Base-by-base conservation (phyloP, 768 basidiomycete species). In the Fistulinella prunicolor region DNA sequence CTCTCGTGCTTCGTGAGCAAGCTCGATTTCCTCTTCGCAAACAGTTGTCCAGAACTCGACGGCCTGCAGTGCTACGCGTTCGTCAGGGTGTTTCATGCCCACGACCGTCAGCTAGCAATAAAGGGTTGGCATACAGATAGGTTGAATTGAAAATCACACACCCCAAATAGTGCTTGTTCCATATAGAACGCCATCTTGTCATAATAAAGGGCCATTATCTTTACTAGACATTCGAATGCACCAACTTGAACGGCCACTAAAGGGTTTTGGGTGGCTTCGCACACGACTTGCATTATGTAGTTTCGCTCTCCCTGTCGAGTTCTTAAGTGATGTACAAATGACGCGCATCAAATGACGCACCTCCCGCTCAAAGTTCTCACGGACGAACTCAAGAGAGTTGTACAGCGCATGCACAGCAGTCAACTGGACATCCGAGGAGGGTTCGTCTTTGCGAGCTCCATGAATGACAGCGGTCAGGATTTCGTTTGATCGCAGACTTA, bases 271-370 rank as follows among this genome's bases (percentile, higher is more conserved):
- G 96, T 98, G 0, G 95, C 95, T 64, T 98, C 96, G 65, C 96
- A 99, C 16, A 98, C 90, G 36, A 98, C 94, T 73, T 99, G 96
- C 96, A 99, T 99, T 69, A 99, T 98, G 73, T 96, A 98, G 71
- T 98, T 99, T 40, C 96, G 83, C 69, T 99, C 96, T 57, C 96
- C 96, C 93, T 98, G 62, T 12, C 50, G 21, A 44, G 29, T 44
- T 28, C 35, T 38, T 39, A 34, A 51, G 54, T 28, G 39, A 41
- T 24, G 43, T 39, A 19, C 9, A 38, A 35, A 32, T 9, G 34
- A 21, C 30, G 34, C 2, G 41, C 45, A 21, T 44, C 23, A 53
- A 46, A 24, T 44, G 28, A 73, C 82, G 44, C 54, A 95, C 94
- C 77, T 98, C 96, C 42, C 94, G 85, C 57, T 96, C 92, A 63